A percentile compares a stretch with the other conserved stretches of the same genome.
phyloP scores from a whole-genome alignment of 2,329 filamentous ascomycete species.

The Aspergillus calidoustus region DNA sequence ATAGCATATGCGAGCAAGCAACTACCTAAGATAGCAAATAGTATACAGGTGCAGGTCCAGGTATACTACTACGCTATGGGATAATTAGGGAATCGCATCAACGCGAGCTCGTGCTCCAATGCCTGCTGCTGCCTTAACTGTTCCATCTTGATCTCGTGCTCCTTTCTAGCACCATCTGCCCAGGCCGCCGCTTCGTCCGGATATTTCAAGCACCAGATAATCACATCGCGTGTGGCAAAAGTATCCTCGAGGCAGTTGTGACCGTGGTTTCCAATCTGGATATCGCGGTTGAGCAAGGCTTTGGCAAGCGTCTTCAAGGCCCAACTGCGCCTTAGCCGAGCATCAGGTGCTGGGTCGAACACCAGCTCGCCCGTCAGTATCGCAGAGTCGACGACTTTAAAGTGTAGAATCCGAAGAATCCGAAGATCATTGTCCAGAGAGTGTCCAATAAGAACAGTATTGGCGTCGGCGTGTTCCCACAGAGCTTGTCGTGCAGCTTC shows the following conservation, averaged over 20 bases:
- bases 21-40: background rate
- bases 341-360: conserved; percentile 7
- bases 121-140: background rate
- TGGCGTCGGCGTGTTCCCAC: conserved; percentile 46
- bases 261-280: conserved; percentile 42
- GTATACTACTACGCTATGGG: background rate
- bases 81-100: background rate
- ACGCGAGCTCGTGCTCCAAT: background rate
- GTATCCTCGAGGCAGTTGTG: conserved; percentile 58
- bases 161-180: conserved; percentile 26
- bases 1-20: background rate
- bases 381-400: conserved; percentile 50
- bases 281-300: conserved; percentile 41
- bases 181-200: conserved; percentile 40
- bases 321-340: conserved; percentile 31
- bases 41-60: background rate
- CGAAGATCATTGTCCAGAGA: conserved; percentile 52
- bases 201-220: conserved; percentile 53
- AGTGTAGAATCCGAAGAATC: conserved; percentile 50
- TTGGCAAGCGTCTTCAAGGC: conserved; percentile 42
- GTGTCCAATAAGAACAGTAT: conserved; percentile 57
- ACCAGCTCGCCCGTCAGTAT: conserved; percentile 46
- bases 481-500: conserved; percentile 48
- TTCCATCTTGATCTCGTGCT: conserved; percentile 5
- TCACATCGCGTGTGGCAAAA: conserved; percentile 54